Percentiles rank a stretch among this genome's conserved stretches.
These are phyloP conservation scores for Pneumocystis oryctolagi DNA, from an alignment of 1,139 yeast species.

Conservation along the genomic window DNA sequence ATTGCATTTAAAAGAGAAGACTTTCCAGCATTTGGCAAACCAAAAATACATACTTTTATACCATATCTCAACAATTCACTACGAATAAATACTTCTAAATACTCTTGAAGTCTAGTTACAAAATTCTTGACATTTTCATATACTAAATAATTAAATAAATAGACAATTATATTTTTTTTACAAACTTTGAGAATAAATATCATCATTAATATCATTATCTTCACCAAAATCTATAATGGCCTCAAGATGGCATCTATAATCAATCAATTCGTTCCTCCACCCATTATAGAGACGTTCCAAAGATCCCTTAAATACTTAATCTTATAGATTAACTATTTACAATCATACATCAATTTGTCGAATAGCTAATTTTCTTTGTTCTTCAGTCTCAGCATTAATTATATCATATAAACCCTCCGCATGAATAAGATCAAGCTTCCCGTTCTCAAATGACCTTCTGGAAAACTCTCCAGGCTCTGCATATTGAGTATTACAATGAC, in stretches of 20 bases:
- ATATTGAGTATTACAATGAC: constrained; percentile 35
- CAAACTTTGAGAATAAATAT: constrained; percentile 1
- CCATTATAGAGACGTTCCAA: constrained; percentile 37
- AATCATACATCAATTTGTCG: constrained; percentile 37
- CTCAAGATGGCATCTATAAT: constrained; percentile 58
- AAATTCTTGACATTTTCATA: constrained; percentile 29
- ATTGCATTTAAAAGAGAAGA: constrained; percentile 65
- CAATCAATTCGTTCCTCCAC: constrained; percentile 59
- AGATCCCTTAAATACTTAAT: constrained; percentile 31
- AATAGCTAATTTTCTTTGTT: constrained; percentile 64
- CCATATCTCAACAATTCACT: constrained; percentile 62
- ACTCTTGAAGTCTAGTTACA: constrained; percentile 33
- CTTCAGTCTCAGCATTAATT: constrained; percentile 89
- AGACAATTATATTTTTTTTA: background rate
- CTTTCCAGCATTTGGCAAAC: constrained; percentile 96
- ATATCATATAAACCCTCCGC: constrained; percentile 80
- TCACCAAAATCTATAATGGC: constrained; percentile 83
- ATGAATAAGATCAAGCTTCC: constrained; percentile 57
- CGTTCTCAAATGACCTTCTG: constrained; percentile 61
- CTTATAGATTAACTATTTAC: background rate
- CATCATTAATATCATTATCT: constrained; percentile 72
- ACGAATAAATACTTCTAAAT: constrained; percentile 34
- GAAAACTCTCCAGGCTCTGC: constrained; percentile 95
- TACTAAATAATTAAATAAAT: constrained; percentile 34
- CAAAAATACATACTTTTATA: constrained; percentile 55